Percentiles rank a stretch among this genome's conserved stretches.
phyloP scores from a whole-genome alignment of 805 yeast species.

The Yarrowia sp. region DNA sequence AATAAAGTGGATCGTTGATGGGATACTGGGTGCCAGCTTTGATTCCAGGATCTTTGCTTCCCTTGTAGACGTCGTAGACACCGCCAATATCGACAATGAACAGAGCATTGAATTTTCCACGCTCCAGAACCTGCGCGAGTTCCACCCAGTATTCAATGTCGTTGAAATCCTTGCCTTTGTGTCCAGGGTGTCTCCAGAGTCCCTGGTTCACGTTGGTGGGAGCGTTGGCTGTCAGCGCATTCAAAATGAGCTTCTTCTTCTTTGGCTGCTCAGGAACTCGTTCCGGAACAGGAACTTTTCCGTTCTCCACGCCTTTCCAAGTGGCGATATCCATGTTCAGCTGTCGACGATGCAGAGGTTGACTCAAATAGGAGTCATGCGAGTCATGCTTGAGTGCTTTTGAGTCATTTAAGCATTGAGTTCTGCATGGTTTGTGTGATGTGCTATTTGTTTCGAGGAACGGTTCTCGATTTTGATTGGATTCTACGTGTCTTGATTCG shows the following conservation, averaged over 20 bases:
- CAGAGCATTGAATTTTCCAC: constrained; percentile 42
- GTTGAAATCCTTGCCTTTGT: constrained; percentile 36
- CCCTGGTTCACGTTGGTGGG: constrained; percentile 37
- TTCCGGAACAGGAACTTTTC: background rate
- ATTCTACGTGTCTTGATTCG: too few species aligned
- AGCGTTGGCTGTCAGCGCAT: constrained; percentile 43
- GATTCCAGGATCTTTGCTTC: constrained; percentile 43
- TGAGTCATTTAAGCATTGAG: background rate
- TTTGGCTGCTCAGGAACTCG: background rate
- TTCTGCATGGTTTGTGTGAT: background rate
- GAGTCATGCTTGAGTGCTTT: background rate
- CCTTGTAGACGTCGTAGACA: constrained; percentile 45
- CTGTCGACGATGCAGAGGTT: background rate
- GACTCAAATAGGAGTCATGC: constrained; percentile 9
- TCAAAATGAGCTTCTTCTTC: constrained; percentile 39
- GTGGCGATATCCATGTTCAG: background rate
- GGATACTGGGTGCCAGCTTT: constrained; percentile 41
- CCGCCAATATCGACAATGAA: constrained; percentile 46
- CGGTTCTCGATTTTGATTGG: background rate
- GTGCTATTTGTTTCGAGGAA: too few species aligned
- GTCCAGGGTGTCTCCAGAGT: constrained; percentile 45
- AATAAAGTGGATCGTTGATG: constrained; percentile 43
- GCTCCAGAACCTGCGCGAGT: constrained; percentile 42
- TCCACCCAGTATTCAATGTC: constrained; percentile 43
- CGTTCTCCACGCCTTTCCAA: constrained; percentile 10